A percentile compares a stretch with the other conserved stretches of the same genome.
phyloP scores from a whole-genome alignment of 768 basidiomycete species.

The Clitopilus passeckerianus region DNA sequence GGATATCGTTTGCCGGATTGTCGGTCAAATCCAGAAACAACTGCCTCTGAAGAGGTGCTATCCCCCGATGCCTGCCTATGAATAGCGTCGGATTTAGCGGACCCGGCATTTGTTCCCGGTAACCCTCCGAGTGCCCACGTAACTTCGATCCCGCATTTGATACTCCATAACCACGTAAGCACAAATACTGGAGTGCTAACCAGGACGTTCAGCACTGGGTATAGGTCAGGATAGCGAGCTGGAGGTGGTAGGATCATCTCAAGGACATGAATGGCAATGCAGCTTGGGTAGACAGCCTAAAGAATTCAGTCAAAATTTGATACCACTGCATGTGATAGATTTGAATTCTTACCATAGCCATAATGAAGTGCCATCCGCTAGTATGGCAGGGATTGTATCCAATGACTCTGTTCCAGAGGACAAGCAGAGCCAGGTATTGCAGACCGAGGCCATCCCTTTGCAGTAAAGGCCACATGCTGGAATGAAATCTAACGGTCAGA shows the following conservation, averaged over 20 bases:
- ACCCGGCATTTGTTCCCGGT: neutral
- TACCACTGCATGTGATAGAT: constrained; percentile 13
- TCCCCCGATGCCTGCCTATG: neutral
- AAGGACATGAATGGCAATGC: constrained; percentile 52
- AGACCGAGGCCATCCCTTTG: constrained; percentile 71
- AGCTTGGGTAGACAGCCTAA: constrained; percentile 52
- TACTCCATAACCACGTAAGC: constrained; percentile 85
- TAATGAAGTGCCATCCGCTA: neutral
- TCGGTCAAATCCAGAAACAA: neutral
- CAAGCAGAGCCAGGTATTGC: constrained; percentile 63
- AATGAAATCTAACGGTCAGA: neutral
- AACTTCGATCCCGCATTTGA: constrained; percentile 74
- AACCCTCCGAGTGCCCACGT: constrained; percentile 73
- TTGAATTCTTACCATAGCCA: neutral
- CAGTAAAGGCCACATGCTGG: constrained; percentile 90
- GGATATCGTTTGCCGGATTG: neutral
- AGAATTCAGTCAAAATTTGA: neutral
- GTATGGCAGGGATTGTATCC: constrained; percentile 66
- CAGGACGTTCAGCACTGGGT: constrained; percentile 79
- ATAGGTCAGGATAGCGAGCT: constrained; percentile 78
- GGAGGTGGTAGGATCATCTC: constrained; percentile 65
- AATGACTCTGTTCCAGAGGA: constrained; percentile 80
- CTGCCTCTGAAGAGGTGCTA: constrained; percentile 1
- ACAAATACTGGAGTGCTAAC: constrained; percentile 77
- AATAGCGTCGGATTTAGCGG: neutral